Base-by-base conservation (phyloP, 495 filamentous ascomycete species). In the Monascus purpureus region DNA sequence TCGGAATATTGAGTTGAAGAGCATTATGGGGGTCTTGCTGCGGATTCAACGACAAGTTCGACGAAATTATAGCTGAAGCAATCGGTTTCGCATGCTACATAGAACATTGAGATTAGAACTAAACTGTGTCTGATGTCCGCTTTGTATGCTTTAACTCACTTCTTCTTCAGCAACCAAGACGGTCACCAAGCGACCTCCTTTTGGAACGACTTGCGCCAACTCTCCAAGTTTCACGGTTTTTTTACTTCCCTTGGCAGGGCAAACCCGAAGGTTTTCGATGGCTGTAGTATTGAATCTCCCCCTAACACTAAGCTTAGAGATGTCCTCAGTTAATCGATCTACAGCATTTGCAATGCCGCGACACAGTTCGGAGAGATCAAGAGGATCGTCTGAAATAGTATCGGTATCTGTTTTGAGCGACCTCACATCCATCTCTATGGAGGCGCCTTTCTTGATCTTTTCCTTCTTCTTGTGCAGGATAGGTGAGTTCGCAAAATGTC, bases 151-250 rank as follows among this genome's bases (percentile, higher is more conserved):
- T 14, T 16, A 16, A 50, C 68, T 47, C 43, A 77, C 73, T 38
- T 73, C 68, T 36, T 68, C 59, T 46, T 79, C 76, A 6, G 67
- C 63, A 15, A 71, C 74, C 7, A 86, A 49, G 25, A 93, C 57
- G 19, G 69, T 67, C 29, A 86, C 60, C 26, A 66, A 65, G 37
- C 83, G 63, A 6, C 80, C 75, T 22, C 71, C 75, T 39, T 76
- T 77, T 11, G 79, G 77, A 20, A 87, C 59, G 8, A 93, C 68
- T 40, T 83, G 77, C 17, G 82, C 82, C 25, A 93, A 45, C 44
- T 88, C 81, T 7, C 72, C 67, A 17, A 93, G 54, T 28, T 44
- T 57, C 29, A 55, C 40, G 2, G 60, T 66, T 23, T 63, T 54
- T 13, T 65, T 68, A 22, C 39, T 53, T n/a, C 59, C 60, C 43